A percentile compares a stretch with the other conserved stretches of the same genome.
Conservation (phyloP, 495 filamentous ascomycete species). For the Aspergillus mulundensis region DNA sequence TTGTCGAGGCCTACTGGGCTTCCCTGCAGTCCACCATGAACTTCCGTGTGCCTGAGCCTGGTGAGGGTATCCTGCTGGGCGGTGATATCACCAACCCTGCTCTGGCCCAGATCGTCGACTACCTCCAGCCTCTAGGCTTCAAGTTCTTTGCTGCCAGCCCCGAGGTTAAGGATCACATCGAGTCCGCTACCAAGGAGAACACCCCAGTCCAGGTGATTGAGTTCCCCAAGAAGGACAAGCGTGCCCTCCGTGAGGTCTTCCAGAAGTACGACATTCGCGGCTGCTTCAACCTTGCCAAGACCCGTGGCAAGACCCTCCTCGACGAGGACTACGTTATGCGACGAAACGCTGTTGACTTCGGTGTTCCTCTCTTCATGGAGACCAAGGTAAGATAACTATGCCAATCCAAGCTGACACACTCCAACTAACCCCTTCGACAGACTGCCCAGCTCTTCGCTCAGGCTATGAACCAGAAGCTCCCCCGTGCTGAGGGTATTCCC, state of each 20-base stretch:
- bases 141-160: slow-evolving; percentile 83
- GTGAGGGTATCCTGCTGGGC: slow-evolving; percentile 90
- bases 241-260: slow-evolving; percentile 91
- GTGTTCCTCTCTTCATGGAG: slow-evolving; percentile 97
- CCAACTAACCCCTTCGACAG: slow-evolving; percentile 43
- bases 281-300: slow-evolving; percentile 89
- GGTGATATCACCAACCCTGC: slow-evolving; percentile 67
- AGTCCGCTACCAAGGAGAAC: slow-evolving; percentile 60
- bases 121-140: slow-evolving; percentile 84
- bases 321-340: slow-evolving; percentile 99
- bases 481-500: slow-evolving; percentile 75
- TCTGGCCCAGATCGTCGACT: slow-evolving; percentile 72
- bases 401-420: not conserved
- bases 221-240: slow-evolving; percentile 95
- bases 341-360: slow-evolving; percentile 96
- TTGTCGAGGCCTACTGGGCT: slow-evolving; percentile 96
- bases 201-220: slow-evolving; percentile 85
- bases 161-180: slow-evolving; percentile 77
- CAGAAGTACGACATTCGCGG: slow-evolving; percentile 94
- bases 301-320: slow-evolving; percentile 73
- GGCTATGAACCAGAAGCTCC: slow-evolving; percentile 94
- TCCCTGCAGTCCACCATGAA: slow-evolving; percentile 98
- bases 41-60: slow-evolving; percentile 90
- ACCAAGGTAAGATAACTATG: slow-evolving; percentile 71
- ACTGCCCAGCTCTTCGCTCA: slow-evolving; percentile 92